phyloP scores from a whole-genome alignment of 139 green algal species.

The Chlamydomonas applanata region DNA sequence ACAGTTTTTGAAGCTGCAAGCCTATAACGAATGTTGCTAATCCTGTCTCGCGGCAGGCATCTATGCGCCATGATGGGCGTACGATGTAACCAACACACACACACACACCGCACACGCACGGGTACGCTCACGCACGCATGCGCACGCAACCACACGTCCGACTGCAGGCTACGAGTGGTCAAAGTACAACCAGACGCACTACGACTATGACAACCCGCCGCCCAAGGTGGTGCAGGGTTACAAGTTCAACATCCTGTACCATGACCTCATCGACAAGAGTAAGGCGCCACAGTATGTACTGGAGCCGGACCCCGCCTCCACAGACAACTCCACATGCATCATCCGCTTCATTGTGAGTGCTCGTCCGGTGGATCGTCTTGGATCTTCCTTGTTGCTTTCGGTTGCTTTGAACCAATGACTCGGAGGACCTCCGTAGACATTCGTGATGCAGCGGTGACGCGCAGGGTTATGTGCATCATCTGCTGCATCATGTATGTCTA shows the following conservation, averaged over 20 bases:
- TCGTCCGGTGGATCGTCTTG: too few species aligned
- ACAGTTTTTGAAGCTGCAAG: too few species aligned
- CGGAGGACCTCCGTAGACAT: too few species aligned
- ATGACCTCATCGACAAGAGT: conserved; percentile 89
- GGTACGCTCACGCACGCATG: background rate
- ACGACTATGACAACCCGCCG: conserved; percentile 98
- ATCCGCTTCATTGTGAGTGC: conserved; percentile 78
- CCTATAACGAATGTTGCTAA: too few species aligned
- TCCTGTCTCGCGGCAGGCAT: too few species aligned
- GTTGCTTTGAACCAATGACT: too few species aligned
- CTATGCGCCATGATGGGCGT: too few species aligned
- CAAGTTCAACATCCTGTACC: conserved; percentile 99
- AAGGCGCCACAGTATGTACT: conserved; percentile 58
- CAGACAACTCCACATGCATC: conserved; percentile 85
- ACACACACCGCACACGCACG: background rate
- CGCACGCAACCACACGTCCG: background rate
- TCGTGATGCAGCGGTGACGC: too few species aligned
- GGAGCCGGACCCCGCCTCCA: conserved; percentile 67
- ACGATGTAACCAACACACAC: too few species aligned
- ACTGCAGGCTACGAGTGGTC: conserved; percentile 95
- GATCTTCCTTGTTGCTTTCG: too few species aligned
- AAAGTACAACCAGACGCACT: conserved; percentile 99
- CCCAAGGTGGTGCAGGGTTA: conserved; percentile 98
- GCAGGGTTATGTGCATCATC: too few species aligned
- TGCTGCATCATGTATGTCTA: too few species aligned